Evolutionary conservation across 352 stramenopile species (phyloP).

Genomic region (Elongisporangium senticosum): DNA sequence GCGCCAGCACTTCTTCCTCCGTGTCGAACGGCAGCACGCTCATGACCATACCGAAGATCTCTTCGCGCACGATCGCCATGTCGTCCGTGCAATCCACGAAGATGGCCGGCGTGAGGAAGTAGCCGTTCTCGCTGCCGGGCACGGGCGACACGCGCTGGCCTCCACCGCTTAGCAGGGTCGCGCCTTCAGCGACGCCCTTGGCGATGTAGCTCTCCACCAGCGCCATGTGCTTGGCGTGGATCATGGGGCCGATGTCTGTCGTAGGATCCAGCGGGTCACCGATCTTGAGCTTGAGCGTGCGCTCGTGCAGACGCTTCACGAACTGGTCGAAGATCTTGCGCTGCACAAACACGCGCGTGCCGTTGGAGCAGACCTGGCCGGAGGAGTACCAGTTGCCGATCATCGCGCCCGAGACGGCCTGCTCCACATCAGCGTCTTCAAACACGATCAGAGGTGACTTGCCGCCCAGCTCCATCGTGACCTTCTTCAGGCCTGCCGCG

Average conservation of each 20-base stretch:
- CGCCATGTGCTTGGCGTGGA: conserved; percentile 74
- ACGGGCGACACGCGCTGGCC: conserved; percentile 47
- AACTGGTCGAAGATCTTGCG: conserved; percentile 78
- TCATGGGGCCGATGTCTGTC: conserved; percentile 87
- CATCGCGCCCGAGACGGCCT: conserved; percentile 75
- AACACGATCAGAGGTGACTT: conserved; percentile 89
- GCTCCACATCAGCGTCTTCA: conserved; percentile 75
- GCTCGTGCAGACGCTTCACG: conserved; percentile 68
- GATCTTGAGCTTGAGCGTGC: conserved; percentile 66
- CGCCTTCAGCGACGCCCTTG: conserved; percentile 47
- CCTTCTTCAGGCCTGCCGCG: conserved; percentile 75
- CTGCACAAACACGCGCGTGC: conserved; percentile 88
- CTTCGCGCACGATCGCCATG: conserved; percentile 83
- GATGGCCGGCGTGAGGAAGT: conserved; percentile 88
- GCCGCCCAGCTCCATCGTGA: conserved; percentile 88
- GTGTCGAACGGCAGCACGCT: conserved; percentile 68
- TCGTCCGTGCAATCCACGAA: conserved; percentile 85
- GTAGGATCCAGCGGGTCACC: conserved; percentile 76
- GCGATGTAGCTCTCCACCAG: conserved; percentile 71
- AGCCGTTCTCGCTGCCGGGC: conserved; percentile 50
- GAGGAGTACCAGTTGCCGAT: conserved; percentile 87
- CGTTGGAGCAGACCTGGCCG: conserved; percentile 88
- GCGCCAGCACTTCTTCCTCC: conserved; percentile 65
- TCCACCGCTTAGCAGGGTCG: conserved; percentile 52
- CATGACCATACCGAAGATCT: conserved; percentile 86